A percentile compares a stretch with the other conserved stretches of the same genome.
These are phyloP conservation scores for Aspergillus sp. DNA, from an alignment of 2,329 filamentous ascomycete genomes.

Conservation along the genomic window DNA sequence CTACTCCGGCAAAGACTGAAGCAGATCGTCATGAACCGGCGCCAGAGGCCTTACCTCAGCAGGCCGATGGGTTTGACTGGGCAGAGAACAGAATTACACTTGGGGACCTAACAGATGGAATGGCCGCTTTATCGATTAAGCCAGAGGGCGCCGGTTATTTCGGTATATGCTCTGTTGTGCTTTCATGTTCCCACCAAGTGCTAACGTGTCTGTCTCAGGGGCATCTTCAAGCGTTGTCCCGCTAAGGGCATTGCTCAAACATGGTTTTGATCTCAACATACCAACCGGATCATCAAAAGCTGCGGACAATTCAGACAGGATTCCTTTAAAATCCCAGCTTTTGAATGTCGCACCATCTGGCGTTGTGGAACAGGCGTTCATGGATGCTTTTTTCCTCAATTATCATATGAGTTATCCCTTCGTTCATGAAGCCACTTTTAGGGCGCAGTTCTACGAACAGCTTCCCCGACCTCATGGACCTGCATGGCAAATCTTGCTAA, in stretches of 20 bases:
- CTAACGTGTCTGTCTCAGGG: slow-evolving; percentile 21
- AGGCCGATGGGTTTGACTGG: slow-evolving; percentile 41
- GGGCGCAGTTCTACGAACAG: slow-evolving; percentile 47
- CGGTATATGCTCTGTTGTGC: slow-evolving; percentile 21
- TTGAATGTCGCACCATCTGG: slow-evolving; percentile 39
- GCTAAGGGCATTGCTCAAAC: slow-evolving; percentile 38
- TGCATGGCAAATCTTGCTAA: slow-evolving; percentile 48
- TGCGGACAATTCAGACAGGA: slow-evolving; percentile 21
- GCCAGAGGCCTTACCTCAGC: slow-evolving; percentile 46
- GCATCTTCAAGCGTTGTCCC: slow-evolving; percentile 42
- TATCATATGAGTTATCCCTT: slow-evolving; percentile 51
- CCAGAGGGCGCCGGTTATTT: slow-evolving; percentile 43
- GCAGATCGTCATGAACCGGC: slow-evolving; percentile 35
- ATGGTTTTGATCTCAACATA: slow-evolving; percentile 41
- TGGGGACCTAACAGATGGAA: slow-evolving; percentile 40
- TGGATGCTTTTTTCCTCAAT: slow-evolving; percentile 48
- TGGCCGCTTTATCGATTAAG: slow-evolving; percentile 42
- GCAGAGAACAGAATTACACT: slow-evolving; percentile 40
- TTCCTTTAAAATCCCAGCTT: slow-evolving; percentile 40
- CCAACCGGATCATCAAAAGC: slow-evolving; percentile 30
- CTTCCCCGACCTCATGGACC: slow-evolving; percentile 43
- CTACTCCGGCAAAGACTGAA: slow-evolving; percentile 35
- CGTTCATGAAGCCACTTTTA: slow-evolving; percentile 49
- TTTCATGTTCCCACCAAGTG: background rate
- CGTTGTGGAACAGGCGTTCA: slow-evolving; percentile 41